These are phyloP conservation scores for Discostella pseudostelligera DNA, from an alignment of 108 stramenopile genomes.

Conservation along the genomic window DNA sequence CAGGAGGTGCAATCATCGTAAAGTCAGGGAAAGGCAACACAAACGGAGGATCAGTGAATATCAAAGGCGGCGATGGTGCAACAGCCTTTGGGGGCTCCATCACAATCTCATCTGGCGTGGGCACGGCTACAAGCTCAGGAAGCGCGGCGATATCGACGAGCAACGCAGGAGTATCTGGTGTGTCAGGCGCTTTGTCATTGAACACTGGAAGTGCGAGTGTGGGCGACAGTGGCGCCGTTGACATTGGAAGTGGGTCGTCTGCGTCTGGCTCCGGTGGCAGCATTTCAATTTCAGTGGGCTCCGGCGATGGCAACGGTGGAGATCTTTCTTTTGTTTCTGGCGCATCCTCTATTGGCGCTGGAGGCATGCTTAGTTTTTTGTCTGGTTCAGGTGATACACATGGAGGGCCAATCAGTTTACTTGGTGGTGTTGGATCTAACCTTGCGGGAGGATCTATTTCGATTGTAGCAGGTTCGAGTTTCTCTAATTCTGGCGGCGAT, in stretches of 20 bases:
- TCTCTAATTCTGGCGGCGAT: too few relatives aligned
- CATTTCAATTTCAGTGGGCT: conserved; percentile 13
- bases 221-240: conserved; percentile 5
- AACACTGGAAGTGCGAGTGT: background rate
- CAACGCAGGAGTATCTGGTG: conserved; percentile 1
- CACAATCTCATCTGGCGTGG: conserved; percentile 2
- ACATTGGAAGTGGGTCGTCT: conserved; percentile 18
- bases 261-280: conserved; percentile 11
- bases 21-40: conserved; percentile 9
- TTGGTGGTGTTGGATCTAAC: too few relatives aligned
- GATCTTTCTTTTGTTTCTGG: too few relatives aligned
- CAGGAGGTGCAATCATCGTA: conserved; percentile 8
- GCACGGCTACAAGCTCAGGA: conserved; percentile 3
- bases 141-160: background rate
- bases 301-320: conserved; percentile 1
- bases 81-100: conserved; percentile 11
- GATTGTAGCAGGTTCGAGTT: too few relatives aligned
- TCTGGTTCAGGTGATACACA: too few relatives aligned
- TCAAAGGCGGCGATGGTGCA: conserved; percentile 13
- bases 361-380: too few relatives aligned
- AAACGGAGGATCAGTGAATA: conserved; percentile 8
- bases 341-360: too few relatives aligned
- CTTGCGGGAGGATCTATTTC: too few relatives aligned
- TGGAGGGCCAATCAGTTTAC: too few relatives aligned
- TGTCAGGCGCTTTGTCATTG: conserved; percentile 8